Base-by-base conservation (phyloP, 1,284 basidiomycete species). In the Microbotryum scabiosae region DNA sequence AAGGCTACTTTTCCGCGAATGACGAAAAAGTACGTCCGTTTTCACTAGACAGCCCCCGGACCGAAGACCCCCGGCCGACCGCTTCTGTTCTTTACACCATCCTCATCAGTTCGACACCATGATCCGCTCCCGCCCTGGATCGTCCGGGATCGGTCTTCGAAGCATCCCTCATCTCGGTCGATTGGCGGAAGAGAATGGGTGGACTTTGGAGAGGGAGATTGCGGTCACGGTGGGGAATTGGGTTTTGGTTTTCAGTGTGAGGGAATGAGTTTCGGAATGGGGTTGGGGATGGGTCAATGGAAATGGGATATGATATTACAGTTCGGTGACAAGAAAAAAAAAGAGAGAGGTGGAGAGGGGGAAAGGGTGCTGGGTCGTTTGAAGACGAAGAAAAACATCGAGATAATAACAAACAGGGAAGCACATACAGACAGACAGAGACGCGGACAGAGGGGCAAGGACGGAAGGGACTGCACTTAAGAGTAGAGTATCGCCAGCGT, bases 161-260 rank as follows among this genome's bases (percentile, higher is more conserved):
- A 54, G 57, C 16, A 46, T 66, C 26, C 54, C 59, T 23, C 51
- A 36, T 1, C 48, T 63, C 5, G 51, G n/a, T 3, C 26, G 47
- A 1, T 43, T 63, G 10, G 59, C 64, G 0, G 18, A n/a, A 21
- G 41, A 45, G 6, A 21, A 20, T 7, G 62, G 62, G 4, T 66
- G 61, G 61, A 21, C 32, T 3, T 26, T 61, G 32, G 32, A 54
- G n/a, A 51, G 59, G 10, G 51, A 25, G 18, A 28, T 56, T 10
- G 9, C 12, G 46, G 60, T 66, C 46, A 51, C 61, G 21, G 56
- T 53, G 26, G 61, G 59, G 21, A 66, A 66, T 30, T 66, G 53
- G 52, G 47, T 63, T 2, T 32, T 66, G 43, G 50, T 61, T 4
- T 63, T 51, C 30, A 28, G 48, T 20, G 53, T 52, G 7, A 32